phyloP scores from a whole-genome alignment of 1,284 basidiomycete genomes.

The Polyporus tsugae region DNA sequence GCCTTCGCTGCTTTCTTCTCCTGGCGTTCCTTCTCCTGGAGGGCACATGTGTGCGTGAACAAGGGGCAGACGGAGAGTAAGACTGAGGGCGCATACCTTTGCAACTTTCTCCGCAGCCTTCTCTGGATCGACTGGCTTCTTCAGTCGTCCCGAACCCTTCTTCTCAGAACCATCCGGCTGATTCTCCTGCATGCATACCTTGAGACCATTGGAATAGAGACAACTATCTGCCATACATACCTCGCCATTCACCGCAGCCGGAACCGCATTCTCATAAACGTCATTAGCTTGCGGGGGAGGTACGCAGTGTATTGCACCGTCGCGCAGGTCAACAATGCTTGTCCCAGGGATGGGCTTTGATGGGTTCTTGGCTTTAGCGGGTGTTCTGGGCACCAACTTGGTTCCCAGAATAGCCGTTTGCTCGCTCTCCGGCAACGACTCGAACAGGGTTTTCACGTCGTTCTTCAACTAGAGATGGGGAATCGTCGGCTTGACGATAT shows the following conservation, averaged over 20 bases:
- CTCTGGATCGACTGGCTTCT: conserved; percentile 63
- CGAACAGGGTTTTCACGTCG: conserved; percentile 61
- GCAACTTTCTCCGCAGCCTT: conserved; percentile 66
- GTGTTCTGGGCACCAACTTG: conserved; percentile 47
- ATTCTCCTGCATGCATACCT: neutral
- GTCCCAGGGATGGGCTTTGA: conserved; percentile 17
- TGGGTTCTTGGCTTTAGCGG: conserved; percentile 19
- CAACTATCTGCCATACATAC: neutral
- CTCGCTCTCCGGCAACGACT: conserved; percentile 63
- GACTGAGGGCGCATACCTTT: conserved; percentile 52
- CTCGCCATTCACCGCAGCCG: conserved; percentile 18
- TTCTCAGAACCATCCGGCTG: conserved; percentile 15
- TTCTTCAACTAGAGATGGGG: conserved; percentile 61
- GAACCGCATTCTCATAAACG: conserved; percentile 2
- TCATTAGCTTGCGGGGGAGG: conserved; percentile 6
- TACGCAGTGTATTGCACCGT: neutral
- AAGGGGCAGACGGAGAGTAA: neutral
- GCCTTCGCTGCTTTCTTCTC: conserved; percentile 71
- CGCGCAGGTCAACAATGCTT: conserved; percentile 18
- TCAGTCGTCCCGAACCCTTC: conserved; percentile 49
- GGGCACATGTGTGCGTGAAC: conserved; percentile 6
- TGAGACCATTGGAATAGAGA: neutral
- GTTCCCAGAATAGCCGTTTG: conserved; percentile 60
- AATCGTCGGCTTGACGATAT: conserved; percentile 12
- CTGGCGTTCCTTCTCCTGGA: conserved; percentile 69